Evolutionary conservation across 129 eudicot genomes (phyloP).

Genomic region (Pittosporum tobira): DNA sequence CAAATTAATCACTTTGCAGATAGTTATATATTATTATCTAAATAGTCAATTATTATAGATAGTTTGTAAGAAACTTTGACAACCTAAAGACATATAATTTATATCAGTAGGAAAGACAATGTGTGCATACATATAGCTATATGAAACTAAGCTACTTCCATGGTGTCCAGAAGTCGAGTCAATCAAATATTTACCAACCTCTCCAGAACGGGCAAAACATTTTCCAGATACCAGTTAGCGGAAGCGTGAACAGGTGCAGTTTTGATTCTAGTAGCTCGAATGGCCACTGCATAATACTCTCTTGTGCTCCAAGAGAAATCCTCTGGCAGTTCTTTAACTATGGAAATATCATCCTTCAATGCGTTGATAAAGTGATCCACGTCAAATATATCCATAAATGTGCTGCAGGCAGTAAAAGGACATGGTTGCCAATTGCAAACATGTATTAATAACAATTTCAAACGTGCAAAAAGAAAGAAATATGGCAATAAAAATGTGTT

Average conservation of each 20-base stretch:
- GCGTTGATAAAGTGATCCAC: slow-evolving; percentile 80
- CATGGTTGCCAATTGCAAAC: not conserved
- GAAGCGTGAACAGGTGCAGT: slow-evolving; percentile 97
- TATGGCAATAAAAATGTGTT: not conserved
- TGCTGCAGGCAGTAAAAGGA: slow-evolving; percentile 37
- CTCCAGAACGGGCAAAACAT: slow-evolving; percentile 64
- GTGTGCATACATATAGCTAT: no score
- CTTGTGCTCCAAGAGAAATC: slow-evolving; percentile 95
- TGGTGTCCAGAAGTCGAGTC: not conserved
- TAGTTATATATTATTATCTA: no score
- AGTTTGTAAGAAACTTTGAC: no score
- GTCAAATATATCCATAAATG: slow-evolving; percentile 81
- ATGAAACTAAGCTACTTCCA: not conserved
- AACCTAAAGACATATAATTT: no score
- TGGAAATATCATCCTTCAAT: slow-evolving; percentile 63
- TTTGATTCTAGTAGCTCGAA: slow-evolving; percentile 76
- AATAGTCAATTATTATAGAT: no score
- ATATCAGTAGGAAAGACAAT: no score
- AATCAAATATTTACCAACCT: slow-evolving; percentile 46
- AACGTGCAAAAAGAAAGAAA: not conserved
- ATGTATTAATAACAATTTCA: not conserved
- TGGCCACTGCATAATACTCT: slow-evolving; percentile 79
- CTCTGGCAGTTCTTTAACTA: slow-evolving; percentile 69
- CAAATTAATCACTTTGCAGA: not conserved
- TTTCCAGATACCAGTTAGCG: slow-evolving; percentile 74